Percentiles rank a stretch among this genome's conserved stretches.
phyloP scores from a whole-genome alignment of 495 filamentous ascomycete species.

The Xylaria telfairii region DNA sequence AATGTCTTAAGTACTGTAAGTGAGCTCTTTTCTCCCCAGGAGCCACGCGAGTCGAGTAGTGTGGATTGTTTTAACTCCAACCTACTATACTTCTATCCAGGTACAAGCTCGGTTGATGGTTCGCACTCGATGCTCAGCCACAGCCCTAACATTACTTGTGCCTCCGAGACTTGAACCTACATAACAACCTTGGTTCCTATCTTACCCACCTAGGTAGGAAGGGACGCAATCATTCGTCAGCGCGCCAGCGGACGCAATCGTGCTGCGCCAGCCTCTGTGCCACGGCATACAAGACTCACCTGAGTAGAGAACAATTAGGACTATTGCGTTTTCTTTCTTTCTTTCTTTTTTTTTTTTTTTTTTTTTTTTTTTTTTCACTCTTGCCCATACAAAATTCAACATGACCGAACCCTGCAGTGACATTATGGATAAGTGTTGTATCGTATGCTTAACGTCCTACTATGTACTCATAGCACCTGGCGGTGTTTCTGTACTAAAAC shows the following conservation, averaged over 20 bases:
- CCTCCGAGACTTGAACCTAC: not conserved
- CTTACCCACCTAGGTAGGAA: not conserved
- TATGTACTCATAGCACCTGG: too few relatives aligned
- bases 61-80: not conserved
- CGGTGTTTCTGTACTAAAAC: not conserved
- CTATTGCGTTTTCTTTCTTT: too few relatives aligned
- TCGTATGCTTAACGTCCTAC: not conserved
- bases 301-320: too few relatives aligned
- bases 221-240: not conserved
- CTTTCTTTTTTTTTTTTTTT: too few relatives aligned
- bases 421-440: not conserved
- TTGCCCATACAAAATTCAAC: not conserved
- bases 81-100: too few relatives aligned
- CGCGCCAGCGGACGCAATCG: not conserved
- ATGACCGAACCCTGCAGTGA: too few relatives aligned
- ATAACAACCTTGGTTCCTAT: not conserved
- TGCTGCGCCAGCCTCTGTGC: slow-evolving; percentile 8
- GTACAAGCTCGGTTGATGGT: not conserved
- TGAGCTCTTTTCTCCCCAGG: not conserved
- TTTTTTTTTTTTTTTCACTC: too few relatives aligned
- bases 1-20: not conserved
- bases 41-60: slow-evolving; percentile 1
- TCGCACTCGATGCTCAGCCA: not conserved
- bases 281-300: slow-evolving; percentile 3
- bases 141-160: not conserved